Base-by-base conservation (phyloP, 176 grass and related monocot species). In the Poa pratensis region DNA sequence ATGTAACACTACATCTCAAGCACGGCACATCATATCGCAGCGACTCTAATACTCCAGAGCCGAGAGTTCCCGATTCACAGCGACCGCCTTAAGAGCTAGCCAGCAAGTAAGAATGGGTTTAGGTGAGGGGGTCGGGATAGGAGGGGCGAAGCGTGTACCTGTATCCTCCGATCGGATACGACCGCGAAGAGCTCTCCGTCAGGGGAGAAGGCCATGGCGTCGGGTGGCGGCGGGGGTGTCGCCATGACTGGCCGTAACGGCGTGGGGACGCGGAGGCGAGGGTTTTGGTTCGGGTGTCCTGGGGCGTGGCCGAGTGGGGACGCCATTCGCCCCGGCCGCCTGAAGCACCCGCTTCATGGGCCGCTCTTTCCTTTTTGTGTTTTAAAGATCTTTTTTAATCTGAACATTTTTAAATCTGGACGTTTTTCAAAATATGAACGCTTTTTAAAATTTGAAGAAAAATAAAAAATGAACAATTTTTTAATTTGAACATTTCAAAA, bases 161-260 rank as follows among this genome's bases (percentile, higher is more conserved):
- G 69, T 70, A 76, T 58, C 60, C 42, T 19, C 27, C 57, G 42
- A 24, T 76, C 58, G 27, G 71, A 7, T 18, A 84, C 71, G 57
- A 26, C 19, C 2, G 58, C 58, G 58, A 76, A 84, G 57, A 84
- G 43, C 19, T 76, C 82, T 9, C 82, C 82, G 20, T 86, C 60
- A 9, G 61, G 48, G 50, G 60, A 67, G 48, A 58, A 82, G 26
- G 71, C 70, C 43, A 45, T 11, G 22, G 35, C 40, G 37, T 58
- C 70, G 49, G 26, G 71, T 34, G 46, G 57, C 9, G 75, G 63
- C 22, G 63, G 45, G 55, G 24, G 10, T 18, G 42, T 71, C 26
- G 48, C 19, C 82, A 84, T 76, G 55, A 19, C 54, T 59, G 71
- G 57, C 45, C 14, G 71, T 34, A 42, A 84, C 48, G 73, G 73